Evolutionary conservation across 805 yeast species (phyloP).

Genomic region (Cyberlindnera xishuangbannaensis): DNA sequence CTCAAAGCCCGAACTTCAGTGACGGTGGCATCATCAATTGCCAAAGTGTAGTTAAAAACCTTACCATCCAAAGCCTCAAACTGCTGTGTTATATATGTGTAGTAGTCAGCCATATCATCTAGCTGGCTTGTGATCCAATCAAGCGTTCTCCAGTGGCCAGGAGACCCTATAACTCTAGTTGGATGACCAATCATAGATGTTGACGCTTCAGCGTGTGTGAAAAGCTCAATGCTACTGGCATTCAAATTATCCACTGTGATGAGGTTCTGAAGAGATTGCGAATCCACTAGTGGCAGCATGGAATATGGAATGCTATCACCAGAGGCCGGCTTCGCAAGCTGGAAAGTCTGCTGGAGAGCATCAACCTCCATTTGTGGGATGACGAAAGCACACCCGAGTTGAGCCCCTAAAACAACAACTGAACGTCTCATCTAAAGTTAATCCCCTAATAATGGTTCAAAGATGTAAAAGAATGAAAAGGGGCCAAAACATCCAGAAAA

Average conservation of each 20-base stretch:
- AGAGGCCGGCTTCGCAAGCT: no score
- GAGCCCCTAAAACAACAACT: no score
- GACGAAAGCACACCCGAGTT: no score
- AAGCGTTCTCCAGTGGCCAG: slow-evolving; percentile 81
- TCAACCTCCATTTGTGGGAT: no score
- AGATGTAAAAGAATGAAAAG: no score
- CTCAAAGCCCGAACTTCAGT: no score
- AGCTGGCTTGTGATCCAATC: slow-evolving; percentile 58
- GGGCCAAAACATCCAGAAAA: no score
- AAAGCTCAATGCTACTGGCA: slow-evolving; percentile 61
- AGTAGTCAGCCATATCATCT: slow-evolving; percentile 52
- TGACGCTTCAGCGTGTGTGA: slow-evolving; percentile 55
- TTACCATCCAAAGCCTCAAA: slow-evolving; percentile 73
- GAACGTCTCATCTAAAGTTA: no score
- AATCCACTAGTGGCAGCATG: slow-evolving; percentile 43
- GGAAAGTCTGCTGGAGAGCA: no score
- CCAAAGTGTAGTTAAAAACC: slow-evolving; percentile 46
- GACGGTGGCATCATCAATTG: slow-evolving; percentile 42
- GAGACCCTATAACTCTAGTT: slow-evolving; percentile 88
- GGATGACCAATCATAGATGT: slow-evolving; percentile 66
- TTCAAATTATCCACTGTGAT: slow-evolving; percentile 55
- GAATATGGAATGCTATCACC: no score
- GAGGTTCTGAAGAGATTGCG: slow-evolving; percentile 57
- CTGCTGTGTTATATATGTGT: slow-evolving; percentile 57
- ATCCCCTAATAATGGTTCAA: no score